Percentiles rank a stretch among this genome's conserved stretches.
phyloP scores from a whole-genome alignment of 352 stramenopile genomes.

The Pythium rhizo-oryzae region DNA sequence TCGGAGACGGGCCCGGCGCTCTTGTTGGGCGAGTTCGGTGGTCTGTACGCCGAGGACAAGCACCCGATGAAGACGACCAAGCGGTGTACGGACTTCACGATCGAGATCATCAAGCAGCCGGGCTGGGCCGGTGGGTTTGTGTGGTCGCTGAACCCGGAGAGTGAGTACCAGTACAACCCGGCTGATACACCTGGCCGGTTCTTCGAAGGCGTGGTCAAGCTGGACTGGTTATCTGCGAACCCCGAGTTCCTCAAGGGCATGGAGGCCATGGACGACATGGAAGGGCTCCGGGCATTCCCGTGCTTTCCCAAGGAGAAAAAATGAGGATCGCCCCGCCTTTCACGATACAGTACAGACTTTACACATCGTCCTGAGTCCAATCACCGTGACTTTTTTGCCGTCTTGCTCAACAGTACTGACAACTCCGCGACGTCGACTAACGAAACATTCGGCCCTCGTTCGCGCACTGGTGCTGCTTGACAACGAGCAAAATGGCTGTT shows the following conservation, averaged over 20 bases:
- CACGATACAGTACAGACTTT: conserved; percentile 23
- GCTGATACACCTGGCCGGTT: conserved; percentile 41
- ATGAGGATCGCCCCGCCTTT: too few species aligned
- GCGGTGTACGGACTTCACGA: conserved; percentile 62
- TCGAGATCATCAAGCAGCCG: conserved; percentile 53
- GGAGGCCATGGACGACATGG: conserved; percentile 50
- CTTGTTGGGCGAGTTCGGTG: conserved; percentile 69
- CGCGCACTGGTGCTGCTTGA: too few species aligned
- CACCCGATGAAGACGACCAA: conserved; percentile 63
- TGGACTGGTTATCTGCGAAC: conserved; percentile 66
- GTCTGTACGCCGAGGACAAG: conserved; percentile 55
- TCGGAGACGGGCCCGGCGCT: conserved; percentile 47
- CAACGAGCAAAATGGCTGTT: too few species aligned
- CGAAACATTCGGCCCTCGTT: too few species aligned
- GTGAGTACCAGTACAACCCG: conserved; percentile 66
- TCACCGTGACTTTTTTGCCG: too few species aligned
- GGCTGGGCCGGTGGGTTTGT: conserved; percentile 66
- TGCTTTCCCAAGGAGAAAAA: too few species aligned
- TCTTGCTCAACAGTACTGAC: too few species aligned
- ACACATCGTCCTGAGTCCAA: too few species aligned
- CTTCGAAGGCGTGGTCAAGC: conserved; percentile 48
- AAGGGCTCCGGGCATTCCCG: conserved; percentile 47
- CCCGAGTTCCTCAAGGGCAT: conserved; percentile 46
- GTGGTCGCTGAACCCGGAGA: conserved; percentile 78
- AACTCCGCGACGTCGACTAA: too few species aligned